Percentiles rank a stretch among this genome's conserved stretches.
These are phyloP conservation scores for Globisporangium paroecandrum DNA, from an alignment of 352 stramenopile genomes.

Conservation along the genomic window DNA sequence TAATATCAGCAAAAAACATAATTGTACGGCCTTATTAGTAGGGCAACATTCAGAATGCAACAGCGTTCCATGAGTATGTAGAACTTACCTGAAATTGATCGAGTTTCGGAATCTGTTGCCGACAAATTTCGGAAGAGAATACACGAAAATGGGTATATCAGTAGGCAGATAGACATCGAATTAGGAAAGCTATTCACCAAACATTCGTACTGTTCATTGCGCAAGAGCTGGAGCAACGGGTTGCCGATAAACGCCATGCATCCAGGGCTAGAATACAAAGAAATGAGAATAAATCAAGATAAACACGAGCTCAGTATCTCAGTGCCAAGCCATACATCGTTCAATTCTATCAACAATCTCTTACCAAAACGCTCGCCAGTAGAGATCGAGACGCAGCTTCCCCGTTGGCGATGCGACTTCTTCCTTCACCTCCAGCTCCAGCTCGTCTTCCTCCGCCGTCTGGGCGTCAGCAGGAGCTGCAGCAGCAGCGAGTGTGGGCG, in stretches of 20 bases:
- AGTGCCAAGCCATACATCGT: neutral
- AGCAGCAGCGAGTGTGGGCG: neutral
- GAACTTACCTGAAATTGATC: conserved; percentile 48
- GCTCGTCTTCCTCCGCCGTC: conserved; percentile 22
- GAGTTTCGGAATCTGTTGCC: conserved; percentile 60
- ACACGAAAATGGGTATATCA: neutral
- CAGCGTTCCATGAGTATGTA: neutral
- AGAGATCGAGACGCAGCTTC: conserved; percentile 70
- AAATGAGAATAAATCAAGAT: neutral
- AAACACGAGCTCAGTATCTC: conserved; percentile 1
- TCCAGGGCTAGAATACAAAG: conserved; percentile 35
- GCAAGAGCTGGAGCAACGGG: conserved; percentile 56
- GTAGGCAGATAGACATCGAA: neutral
- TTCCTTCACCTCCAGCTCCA: conserved; percentile 36
- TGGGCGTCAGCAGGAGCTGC: neutral
- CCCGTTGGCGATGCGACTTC: conserved; percentile 23
- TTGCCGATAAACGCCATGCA: conserved; percentile 74
- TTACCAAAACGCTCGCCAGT: conserved; percentile 81
- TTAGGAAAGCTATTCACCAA: neutral
- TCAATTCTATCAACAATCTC: conserved; percentile 10
- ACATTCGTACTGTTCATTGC: conserved; percentile 46
- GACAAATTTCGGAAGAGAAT: neutral
- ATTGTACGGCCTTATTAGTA: neutral
- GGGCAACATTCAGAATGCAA: neutral
- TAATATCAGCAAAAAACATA: neutral